A percentile compares a stretch with the other conserved stretches of the same genome.
phyloP scores from a whole-genome alignment of 2,329 filamentous ascomycete genomes.

The Neurospora sp. region DNA sequence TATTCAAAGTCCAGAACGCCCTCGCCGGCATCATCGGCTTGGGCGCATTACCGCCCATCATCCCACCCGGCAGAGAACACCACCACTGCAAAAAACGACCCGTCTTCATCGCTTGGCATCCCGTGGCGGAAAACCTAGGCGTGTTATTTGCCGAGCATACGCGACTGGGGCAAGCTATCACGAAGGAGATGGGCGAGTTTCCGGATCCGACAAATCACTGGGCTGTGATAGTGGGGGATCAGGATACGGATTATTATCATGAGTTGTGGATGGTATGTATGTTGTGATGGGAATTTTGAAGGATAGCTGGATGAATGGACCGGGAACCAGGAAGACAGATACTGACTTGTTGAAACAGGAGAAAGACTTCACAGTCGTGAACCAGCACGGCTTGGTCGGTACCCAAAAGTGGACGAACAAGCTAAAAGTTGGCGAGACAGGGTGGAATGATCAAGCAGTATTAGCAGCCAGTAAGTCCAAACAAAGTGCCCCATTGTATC shows the following conservation, averaged over 20 bases:
- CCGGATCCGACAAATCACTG: constrained; percentile 53
- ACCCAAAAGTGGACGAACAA: constrained; percentile 33
- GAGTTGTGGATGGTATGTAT: constrained; percentile 48
- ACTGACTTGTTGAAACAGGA: constrained; percentile 9
- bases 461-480: constrained; percentile 33
- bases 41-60: background rate
- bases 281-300: background rate
- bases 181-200: constrained; percentile 42
- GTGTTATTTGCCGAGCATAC: constrained; percentile 51
- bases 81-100: background rate
- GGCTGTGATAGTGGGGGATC: constrained; percentile 45
- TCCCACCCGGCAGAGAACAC: background rate
- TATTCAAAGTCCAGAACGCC: background rate
- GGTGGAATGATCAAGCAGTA: constrained; percentile 44
- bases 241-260: constrained; percentile 32
- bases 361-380: constrained; percentile 30
- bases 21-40: background rate
- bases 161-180: constrained; percentile 45
- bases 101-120: constrained; percentile 43
- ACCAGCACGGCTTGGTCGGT: background rate
- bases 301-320: background rate
- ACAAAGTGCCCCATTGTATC: background rate
- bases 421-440: constrained; percentile 41
- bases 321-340: background rate
- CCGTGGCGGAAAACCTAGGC: constrained; percentile 44